Evolutionary conservation across 176 grass and related monocot species (phyloP), one percentile per base, ranked within the genome.

Genomic region (Triticum dicoccoides): DNA sequence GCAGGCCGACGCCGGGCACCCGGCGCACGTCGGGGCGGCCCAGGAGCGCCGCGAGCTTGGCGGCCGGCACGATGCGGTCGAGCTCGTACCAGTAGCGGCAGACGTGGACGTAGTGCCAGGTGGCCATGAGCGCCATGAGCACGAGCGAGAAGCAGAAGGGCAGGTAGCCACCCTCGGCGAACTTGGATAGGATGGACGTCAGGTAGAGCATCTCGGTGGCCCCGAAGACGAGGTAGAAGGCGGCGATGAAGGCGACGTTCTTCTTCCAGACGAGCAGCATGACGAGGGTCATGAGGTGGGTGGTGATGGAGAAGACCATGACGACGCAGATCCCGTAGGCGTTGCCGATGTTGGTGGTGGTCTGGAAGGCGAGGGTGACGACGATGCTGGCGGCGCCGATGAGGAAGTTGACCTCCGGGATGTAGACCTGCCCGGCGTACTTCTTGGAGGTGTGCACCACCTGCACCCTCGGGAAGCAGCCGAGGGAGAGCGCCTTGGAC

Each of bases 391-490:
- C 92, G 21, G 91, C 32, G 4, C 91, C 85, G 72, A 94, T 89
- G 44, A 94, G 47, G 76, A 94, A 92, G 69, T 94, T 94, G 76
- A 97, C 86, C 80, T 97, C 92, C 4, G 92, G 95, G 68, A 94
- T 92, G 81, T 94, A 97, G n/a, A 97, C 89, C 65, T 97, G 95
- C 11, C 95, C 95, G 66, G 91, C 92, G 20, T 92, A 89, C 63
- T 88, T 89, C 58, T 79, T 66, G 0, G 95, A 94, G 41, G 95
- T 94, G 78, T 97, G 90, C 66, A 97, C 69, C 59, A 94, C 92
- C 32, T 77, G 67, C 2, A 94, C 95, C 77, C 90, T 80, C 9
- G 92, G 92, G 67, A 97, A 84, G 82, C 92, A 97, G 0, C 90
- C 95, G 25, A 97, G 87, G 0, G 92, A 89, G 29, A 88, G 44